These are phyloP conservation scores for Nakazawaea pomicola DNA, from an alignment of 805 yeast species.

Conservation along the genomic window DNA sequence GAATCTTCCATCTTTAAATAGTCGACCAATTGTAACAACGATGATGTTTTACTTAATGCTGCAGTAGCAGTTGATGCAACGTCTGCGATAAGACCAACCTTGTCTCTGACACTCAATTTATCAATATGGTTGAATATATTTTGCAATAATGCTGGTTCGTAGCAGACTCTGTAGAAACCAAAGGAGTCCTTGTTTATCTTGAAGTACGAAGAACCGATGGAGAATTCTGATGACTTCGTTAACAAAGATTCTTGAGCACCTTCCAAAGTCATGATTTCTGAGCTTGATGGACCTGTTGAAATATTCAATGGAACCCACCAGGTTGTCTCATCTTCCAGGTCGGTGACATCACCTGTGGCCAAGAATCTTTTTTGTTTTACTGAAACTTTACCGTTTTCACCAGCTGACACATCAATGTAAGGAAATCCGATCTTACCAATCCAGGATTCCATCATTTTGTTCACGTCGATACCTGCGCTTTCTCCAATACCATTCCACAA, in stretches of 20 bases:
- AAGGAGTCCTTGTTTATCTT: slow-evolving; percentile 45
- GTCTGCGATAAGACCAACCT: slow-evolving; percentile 53
- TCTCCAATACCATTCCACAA: slow-evolving; percentile 65
- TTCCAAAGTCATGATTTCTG: neutral
- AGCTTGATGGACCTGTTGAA: slow-evolving; percentile 19
- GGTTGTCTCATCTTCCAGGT: slow-evolving; percentile 49
- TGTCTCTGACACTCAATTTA: slow-evolving; percentile 39
- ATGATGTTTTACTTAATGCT: slow-evolving; percentile 35
- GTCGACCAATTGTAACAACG: slow-evolving; percentile 39
- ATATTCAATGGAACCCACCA: slow-evolving; percentile 58
- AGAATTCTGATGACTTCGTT: neutral
- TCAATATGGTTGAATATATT: slow-evolving; percentile 34
- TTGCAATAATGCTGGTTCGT: slow-evolving; percentile 37
- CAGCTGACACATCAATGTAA: slow-evolving; percentile 41
- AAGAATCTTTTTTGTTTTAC: slow-evolving; percentile 59
- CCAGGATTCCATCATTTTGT: slow-evolving; percentile 59
- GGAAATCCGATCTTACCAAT: slow-evolving; percentile 73
- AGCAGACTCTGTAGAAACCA: slow-evolving; percentile 53
- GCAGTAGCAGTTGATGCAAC: slow-evolving; percentile 42
- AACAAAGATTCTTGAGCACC: neutral
- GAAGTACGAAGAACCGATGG: slow-evolving; percentile 21
- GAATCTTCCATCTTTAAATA: slow-evolving; percentile 30
- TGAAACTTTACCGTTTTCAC: slow-evolving; percentile 29
- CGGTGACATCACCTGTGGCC: slow-evolving; percentile 53
- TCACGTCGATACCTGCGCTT: slow-evolving; percentile 58